phyloP scores from a whole-genome alignment of 2,329 filamentous ascomycete genomes.

The Fusarium sp. region DNA sequence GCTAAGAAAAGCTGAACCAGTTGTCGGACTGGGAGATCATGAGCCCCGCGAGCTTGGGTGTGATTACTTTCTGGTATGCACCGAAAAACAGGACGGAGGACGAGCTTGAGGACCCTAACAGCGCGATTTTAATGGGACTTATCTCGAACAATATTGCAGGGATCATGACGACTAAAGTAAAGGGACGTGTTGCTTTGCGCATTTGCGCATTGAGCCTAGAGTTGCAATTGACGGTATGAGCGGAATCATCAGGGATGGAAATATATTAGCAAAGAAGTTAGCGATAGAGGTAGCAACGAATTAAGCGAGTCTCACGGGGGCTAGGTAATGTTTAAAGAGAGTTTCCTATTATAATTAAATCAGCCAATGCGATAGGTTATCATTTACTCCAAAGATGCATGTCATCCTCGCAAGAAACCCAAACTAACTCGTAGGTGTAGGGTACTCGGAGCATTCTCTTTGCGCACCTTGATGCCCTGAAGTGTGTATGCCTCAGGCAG shows the following conservation, averaged over 20 bases:
- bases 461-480: not conserved
- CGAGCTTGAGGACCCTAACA: conserved; percentile 16
- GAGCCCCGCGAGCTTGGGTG: conserved; percentile 35
- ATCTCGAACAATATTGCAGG: not conserved
- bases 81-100: not conserved
- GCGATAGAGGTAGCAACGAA: not conserved
- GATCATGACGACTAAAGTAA: not conserved
- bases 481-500: not conserved
- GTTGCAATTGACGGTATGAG: not conserved
- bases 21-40: conserved; percentile 40
- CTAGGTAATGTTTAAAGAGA: not conserved
- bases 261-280: not conserved
- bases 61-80: conserved; percentile 39
- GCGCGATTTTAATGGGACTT: conserved; percentile 3
- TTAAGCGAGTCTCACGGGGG: rapidly evolving
- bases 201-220: not conserved
- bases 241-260: not conserved
- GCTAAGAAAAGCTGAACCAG: conserved; percentile 32
- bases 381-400: not conserved
- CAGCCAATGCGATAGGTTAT: not conserved
- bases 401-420: not conserved
- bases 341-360: not conserved
- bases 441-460: not conserved
- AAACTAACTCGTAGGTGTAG: not conserved
- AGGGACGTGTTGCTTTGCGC: not conserved